Evolutionary conservation across 2,329 filamentous ascomycete genomes (phyloP), one percentile per base, ranked within the genome.

Genomic region (Neoarthrinium moseri): DNA sequence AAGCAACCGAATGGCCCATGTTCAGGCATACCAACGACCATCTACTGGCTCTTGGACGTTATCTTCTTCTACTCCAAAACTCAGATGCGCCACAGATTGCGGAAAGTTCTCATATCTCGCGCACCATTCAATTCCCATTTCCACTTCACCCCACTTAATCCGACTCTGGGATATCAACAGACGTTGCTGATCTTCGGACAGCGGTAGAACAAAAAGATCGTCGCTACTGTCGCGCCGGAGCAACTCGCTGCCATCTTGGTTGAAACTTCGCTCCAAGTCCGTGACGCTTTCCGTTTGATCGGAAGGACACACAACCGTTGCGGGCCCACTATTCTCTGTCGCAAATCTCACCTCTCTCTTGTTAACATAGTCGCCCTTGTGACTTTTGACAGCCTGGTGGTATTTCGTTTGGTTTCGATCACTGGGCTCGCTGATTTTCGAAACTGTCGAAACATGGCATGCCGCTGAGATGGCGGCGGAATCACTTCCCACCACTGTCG

Each of bases 391-490:
- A n/a, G n/a, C n/a, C n/a, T n/a, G n/a, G n/a, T n/a, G n/a, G n/a
- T n/a, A n/a, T n/a, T n/a, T n/a, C n/a, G n/a, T n/a, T n/a, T n/a
- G n/a, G n/a, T n/a, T n/a, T n/a, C n/a, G n/a, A n/a, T n/a, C n/a
- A n/a, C n/a, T n/a, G n/a, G n/a, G n/a, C n/a, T n/a, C n/a, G n/a
- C n/a, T 21, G 2, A 36, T 36, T 11, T 24, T 12, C 12, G 43
- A 40, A 6, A 42, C n/a, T 6, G 37, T 6, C 2, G 54, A 58
- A n/a, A 43, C 50, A 36, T 59, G 55, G 18, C 55, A 59, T 5
- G 55, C 51, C 17, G 54, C 50, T 4, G 56, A 54, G 3, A 58
- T 40, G 3, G 54, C 52, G 8, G 57, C 46, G 1, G 56, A 59
- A 27, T 58, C 56, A 22, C 47, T 51, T 6, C 54, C 56, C 4